Conservation (phyloP, 208 protist genomes). For the Leishmania gerbilli region DNA sequence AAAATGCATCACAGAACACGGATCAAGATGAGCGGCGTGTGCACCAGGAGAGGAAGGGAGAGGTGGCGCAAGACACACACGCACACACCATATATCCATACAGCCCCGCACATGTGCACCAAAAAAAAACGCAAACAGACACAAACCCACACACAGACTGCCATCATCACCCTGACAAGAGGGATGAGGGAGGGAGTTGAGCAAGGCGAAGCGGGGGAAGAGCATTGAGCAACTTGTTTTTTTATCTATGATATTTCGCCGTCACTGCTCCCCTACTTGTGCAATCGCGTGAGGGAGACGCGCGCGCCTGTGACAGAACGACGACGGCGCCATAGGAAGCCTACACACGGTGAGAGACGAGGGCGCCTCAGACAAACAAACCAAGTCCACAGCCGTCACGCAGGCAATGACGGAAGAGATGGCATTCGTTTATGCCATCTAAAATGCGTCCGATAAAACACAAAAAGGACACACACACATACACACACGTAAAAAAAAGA, state of each 20-base stretch:
- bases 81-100: background rate
- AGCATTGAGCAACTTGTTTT: background rate
- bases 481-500: background rate
- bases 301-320: background rate
- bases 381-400: background rate
- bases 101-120: background rate
- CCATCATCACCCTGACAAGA: no score
- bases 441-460: background rate
- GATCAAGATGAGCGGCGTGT: background rate
- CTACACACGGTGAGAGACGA: background rate
- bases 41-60: background rate
- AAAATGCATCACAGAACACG: background rate
- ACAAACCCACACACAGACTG: background rate
- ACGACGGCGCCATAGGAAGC: background rate
- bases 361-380: background rate
- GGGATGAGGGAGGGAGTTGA: background rate
- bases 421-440: background rate
- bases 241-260: constrained; percentile 4
- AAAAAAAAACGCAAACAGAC: background rate
- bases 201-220: background rate
- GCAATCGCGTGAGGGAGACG: background rate
- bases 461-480: background rate
- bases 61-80: background rate
- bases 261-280: background rate
- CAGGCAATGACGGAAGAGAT: background rate